phyloP scores from a whole-genome alignment of 73 alveolate genomes.

The Paramecium biaurelia region DNA sequence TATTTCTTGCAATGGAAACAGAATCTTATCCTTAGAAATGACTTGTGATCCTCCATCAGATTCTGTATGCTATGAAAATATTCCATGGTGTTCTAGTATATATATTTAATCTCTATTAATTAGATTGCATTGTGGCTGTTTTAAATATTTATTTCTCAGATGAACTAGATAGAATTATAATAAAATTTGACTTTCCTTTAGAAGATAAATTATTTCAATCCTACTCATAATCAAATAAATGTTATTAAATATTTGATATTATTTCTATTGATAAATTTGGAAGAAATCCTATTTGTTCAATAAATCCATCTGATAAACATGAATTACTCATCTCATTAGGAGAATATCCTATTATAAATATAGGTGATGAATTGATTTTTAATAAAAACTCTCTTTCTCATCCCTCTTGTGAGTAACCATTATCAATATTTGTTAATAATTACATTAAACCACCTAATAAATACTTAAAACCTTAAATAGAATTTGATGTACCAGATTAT shows the following conservation, averaged over 20 bases:
- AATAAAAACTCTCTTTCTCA: not conserved
- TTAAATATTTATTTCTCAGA: not conserved
- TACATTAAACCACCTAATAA: not conserved
- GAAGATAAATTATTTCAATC: not conserved
- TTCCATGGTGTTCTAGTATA: not conserved
- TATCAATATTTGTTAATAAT: not conserved
- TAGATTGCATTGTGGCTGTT: not conserved
- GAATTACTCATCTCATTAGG: not conserved
- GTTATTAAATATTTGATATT: not conserved
- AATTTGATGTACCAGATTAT: not conserved
- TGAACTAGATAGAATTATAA: not conserved
- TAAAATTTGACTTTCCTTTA: not conserved
- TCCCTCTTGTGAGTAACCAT: not conserved
- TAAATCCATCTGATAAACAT: not conserved
- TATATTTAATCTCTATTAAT: not conserved
- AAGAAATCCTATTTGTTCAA: not conserved
- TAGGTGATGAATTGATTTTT: not conserved
- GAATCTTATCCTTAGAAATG: not conserved
- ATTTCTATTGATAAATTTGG: not conserved
- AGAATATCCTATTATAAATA: not conserved
- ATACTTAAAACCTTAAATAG: not conserved
- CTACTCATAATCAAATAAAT: not conserved
- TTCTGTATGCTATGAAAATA: not conserved
- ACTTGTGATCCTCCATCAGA: not conserved
- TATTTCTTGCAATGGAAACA: not conserved